Percentiles rank a stretch among this genome's conserved stretches.
Conservation (phyloP, 2,329 filamentous ascomycete genomes). For the Fusarium dlaminii region DNA sequence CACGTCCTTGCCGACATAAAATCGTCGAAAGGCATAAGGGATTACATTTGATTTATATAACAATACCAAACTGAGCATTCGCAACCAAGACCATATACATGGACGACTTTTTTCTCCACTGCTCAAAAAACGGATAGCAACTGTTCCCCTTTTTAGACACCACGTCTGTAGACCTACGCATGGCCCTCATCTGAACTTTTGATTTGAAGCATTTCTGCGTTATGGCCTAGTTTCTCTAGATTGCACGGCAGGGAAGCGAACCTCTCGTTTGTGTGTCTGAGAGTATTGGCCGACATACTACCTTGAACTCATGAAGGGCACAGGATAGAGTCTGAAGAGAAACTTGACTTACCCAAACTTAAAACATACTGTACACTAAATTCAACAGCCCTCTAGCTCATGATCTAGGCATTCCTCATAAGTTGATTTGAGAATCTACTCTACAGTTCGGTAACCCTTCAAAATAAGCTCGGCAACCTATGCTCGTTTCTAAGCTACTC, state of each 20-base stretch:
- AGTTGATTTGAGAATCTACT: slow-evolving; percentile 38
- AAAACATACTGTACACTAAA: slow-evolving; percentile 11
- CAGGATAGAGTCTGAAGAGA: background rate
- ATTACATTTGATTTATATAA: slow-evolving; percentile 27
- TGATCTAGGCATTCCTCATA: slow-evolving; percentile 32
- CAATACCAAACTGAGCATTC: slow-evolving; percentile 24
- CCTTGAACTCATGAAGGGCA: background rate
- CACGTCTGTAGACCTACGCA: background rate
- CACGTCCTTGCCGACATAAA: slow-evolving; percentile 28
- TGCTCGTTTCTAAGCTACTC: slow-evolving; percentile 16
- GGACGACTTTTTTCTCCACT: background rate
- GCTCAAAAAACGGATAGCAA: background rate
- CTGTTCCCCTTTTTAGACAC: no score
- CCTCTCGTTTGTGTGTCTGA: background rate
- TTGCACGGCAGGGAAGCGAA: background rate
- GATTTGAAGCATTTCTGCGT: background rate
- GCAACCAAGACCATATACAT: slow-evolving; percentile 5
- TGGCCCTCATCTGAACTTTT: background rate
- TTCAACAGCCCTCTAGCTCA: slow-evolving; percentile 20
- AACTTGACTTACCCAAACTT: background rate
- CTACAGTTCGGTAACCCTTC: slow-evolving; percentile 25
- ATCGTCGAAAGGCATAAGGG: slow-evolving; percentile 19
- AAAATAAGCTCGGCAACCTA: slow-evolving; percentile 12
- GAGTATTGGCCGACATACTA: background rate
- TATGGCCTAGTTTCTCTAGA: background rate